A percentile compares a stretch with the other conserved stretches of the same genome.
Evolutionary conservation across 2,329 filamentous ascomycete genomes (phyloP).

Genomic region (Cladophialophora immunda): DNA sequence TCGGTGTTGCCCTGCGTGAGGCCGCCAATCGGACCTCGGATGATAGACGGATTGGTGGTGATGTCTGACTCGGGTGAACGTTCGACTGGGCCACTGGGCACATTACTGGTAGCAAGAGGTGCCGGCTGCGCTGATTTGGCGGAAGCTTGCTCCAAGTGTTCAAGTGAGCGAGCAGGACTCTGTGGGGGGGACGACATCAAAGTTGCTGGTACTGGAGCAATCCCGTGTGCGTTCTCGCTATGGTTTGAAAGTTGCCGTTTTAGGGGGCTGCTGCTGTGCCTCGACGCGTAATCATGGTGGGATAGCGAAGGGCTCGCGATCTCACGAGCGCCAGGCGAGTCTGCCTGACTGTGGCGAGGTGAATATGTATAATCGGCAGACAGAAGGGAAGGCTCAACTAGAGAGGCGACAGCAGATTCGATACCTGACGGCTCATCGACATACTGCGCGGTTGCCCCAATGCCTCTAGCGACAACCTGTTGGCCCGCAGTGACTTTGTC

Average conservation of each 20-base stretch:
- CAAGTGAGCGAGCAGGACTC: constrained; percentile 51
- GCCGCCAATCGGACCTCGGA: constrained; percentile 75
- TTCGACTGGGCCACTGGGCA: constrained; percentile 30
- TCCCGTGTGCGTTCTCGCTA: constrained; percentile 48
- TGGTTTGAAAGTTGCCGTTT: constrained; percentile 53
- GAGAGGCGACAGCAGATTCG: constrained; percentile 89
- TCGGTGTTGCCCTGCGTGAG: constrained; percentile 57
- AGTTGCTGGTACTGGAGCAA: constrained; percentile 48
- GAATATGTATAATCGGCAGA: constrained; percentile 55
- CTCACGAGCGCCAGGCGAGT: constrained; percentile 42
- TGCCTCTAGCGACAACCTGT: constrained; percentile 75
- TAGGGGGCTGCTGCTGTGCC: constrained; percentile 54
- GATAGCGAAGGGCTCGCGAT: constrained; percentile 37
- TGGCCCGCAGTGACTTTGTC: constrained; percentile 71
- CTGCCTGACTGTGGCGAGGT: constrained; percentile 31
- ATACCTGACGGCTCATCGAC: constrained; percentile 76
- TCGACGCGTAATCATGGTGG: constrained; percentile 39
- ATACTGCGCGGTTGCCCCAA: constrained; percentile 77
- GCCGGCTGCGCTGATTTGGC: constrained; percentile 33
- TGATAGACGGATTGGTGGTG: constrained; percentile 84
- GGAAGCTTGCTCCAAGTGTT: constrained; percentile 24
- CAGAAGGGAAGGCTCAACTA: constrained; percentile 83
- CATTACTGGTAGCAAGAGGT: constrained; percentile 17
- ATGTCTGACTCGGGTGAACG: constrained; percentile 65
- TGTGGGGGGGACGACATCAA: constrained; percentile 61